Evolutionary conservation across 345 rosid genomes (phyloP).

Genomic region (Microthlaspi erraticum): DNA sequence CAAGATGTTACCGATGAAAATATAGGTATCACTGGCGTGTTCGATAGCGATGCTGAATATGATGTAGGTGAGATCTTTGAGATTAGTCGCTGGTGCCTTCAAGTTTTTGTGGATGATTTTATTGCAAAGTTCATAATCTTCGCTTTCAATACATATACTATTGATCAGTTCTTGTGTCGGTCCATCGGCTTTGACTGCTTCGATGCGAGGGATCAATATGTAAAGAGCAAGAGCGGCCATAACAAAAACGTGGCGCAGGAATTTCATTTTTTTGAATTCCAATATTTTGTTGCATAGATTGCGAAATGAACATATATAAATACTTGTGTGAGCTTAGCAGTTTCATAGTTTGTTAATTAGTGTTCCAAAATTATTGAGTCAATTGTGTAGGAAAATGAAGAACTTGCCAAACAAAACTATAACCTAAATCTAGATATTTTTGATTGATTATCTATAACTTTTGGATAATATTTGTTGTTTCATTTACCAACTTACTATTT

Average conservation of each 20-base stretch:
- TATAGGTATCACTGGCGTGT: slow-evolving; percentile 25
- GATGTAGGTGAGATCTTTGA: slow-evolving; percentile 24
- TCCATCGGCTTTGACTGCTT: neutral
- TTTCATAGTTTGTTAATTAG: neutral
- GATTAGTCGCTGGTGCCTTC: slow-evolving; percentile 15
- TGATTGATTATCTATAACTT: neutral
- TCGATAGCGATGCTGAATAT: neutral
- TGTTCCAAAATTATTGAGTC: slow-evolving; percentile 13
- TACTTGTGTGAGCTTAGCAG: slow-evolving; percentile 3
- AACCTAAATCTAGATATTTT: neutral
- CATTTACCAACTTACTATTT: slow-evolving; percentile 6
- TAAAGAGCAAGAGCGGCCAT: slow-evolving; percentile 3
- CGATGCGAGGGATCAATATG: neutral
- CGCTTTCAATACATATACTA: slow-evolving; percentile 17
- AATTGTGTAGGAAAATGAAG: slow-evolving; percentile 6
- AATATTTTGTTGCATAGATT: slow-evolving; percentile 16
- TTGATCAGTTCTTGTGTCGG: slow-evolving; percentile 26
- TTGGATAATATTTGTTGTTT: neutral
- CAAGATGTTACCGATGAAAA: slow-evolving; percentile 30
- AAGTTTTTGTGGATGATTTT: slow-evolving; percentile 15
- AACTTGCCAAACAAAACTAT: slow-evolving; percentile 1
- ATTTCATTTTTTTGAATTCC: slow-evolving; percentile 21
- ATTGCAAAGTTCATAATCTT: slow-evolving; percentile 25
- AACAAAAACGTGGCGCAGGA: neutral
- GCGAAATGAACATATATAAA: slow-evolving; percentile 24